Percentiles rank a stretch among this genome's conserved stretches.
Conservation (phyloP, 2,329 filamentous ascomycete species). For the Venturia effusa region DNA sequence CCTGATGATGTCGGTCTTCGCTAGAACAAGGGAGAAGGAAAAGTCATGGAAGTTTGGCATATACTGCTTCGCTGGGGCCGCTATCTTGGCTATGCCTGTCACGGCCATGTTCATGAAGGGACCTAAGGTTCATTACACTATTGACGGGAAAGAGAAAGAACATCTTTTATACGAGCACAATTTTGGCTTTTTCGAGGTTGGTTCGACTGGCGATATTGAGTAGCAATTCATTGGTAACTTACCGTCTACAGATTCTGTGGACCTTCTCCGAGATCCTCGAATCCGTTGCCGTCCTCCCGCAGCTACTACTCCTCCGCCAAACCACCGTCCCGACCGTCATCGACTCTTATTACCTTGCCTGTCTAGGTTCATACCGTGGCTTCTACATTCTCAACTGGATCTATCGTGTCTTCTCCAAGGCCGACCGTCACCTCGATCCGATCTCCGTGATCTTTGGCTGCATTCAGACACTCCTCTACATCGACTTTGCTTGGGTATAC, state of each 20-base stretch:
- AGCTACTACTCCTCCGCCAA: conserved; percentile 82
- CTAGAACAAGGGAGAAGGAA: conserved; percentile 81
- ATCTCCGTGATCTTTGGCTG: conserved; percentile 77
- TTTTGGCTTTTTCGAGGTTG: conserved; percentile 14
- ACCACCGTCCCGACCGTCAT: conserved; percentile 95
- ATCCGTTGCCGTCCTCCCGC: conserved; percentile 79
- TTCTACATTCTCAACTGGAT: conserved; percentile 94
- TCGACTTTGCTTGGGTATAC: conserved; percentile 97
- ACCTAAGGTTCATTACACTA: background rate
- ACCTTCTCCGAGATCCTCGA: conserved; percentile 87
- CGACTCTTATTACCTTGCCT: conserved; percentile 88
- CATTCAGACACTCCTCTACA: conserved; percentile 78
- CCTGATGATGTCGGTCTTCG: conserved; percentile 77
- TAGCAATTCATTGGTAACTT: conserved; percentile 8
- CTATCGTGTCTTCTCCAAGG: conserved; percentile 48
- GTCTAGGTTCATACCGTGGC: conserved; percentile 76
- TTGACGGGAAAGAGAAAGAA: background rate
- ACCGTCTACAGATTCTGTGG: conserved; percentile 56
- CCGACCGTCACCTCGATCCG: conserved; percentile 50
- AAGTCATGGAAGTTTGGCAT: conserved; percentile 86
- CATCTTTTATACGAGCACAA: conserved; percentile 7
- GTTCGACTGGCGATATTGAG: background rate
- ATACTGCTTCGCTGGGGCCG: conserved; percentile 52
- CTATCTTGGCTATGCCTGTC: conserved; percentile 58
- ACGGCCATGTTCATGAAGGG: conserved; percentile 48